Base-by-base conservation (phyloP, 805 yeast genomes). In the Danielia oregonensis region DNA sequence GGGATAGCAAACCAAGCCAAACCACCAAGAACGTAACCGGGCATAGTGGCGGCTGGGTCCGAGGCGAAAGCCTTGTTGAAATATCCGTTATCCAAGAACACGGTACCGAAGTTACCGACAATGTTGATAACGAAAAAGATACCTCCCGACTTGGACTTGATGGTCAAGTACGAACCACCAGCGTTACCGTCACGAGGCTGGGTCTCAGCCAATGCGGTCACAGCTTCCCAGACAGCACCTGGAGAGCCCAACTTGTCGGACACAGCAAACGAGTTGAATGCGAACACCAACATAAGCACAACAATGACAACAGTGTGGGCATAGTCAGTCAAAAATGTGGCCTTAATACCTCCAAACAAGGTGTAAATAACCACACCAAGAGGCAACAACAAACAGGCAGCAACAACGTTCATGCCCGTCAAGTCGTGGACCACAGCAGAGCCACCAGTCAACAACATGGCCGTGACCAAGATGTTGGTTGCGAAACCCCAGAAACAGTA, bases 1-100 rank as follows among this genome's bases (percentile, higher is more conserved):
- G 96, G 96, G 45, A 88, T 81, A 6, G 95, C 89, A 55, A 86
- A 82, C 96, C 96, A 88, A 0, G 91, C 83, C 29, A 88, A 58
- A 18, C 96, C 96, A 39, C 96, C 96, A 39, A 85, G 61, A 17
- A 86, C 79, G 59, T 88, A 88, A 15, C 95, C 96, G 6, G 93
- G 91, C 46, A 87, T 65, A 19, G 94, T 86, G 29, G 93, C 79
- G 8, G 78, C 83, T 15, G 95, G 94, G 40, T 82, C 73, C 6
- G 91, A 80, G 18, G 94, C 86, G 55, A 87, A 83, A 9, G 94
- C 94, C 63, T 86, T 86, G 63, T 83, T 83, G 79, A 88, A 86
- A 62, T 86, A 87, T 17, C 94, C 93, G 47, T 82, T 82, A 57
- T 86, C 96, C 49, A 86, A 63, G 56, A 84, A 86, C 12, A 86